phyloP scores from a whole-genome alignment of 768 basidiomycete species.

The Mycena alexandri region DNA sequence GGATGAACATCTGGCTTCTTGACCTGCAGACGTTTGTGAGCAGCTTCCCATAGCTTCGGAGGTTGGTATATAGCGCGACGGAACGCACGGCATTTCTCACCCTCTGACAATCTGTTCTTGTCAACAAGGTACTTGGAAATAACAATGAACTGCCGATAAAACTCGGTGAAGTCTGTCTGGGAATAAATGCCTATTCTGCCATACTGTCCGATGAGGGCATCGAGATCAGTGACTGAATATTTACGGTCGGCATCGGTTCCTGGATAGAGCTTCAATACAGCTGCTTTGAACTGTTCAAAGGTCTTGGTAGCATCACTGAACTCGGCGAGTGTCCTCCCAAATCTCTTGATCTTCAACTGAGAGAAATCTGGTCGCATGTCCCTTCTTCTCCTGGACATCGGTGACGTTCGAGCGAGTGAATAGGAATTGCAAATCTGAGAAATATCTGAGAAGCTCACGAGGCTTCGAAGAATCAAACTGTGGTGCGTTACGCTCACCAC shows the following conservation, averaged over 20 bases:
- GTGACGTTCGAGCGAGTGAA: constrained; percentile 24
- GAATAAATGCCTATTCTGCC: constrained; percentile 34
- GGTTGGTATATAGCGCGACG: constrained; percentile 29
- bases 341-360: constrained; percentile 32
- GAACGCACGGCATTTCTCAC: constrained; percentile 40
- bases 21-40: constrained; percentile 37
- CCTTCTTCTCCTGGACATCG: constrained; percentile 32
- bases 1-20: constrained; percentile 39
- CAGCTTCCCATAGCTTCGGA: background rate
- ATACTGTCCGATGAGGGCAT: constrained; percentile 38
- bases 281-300: constrained; percentile 41
- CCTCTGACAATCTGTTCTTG: constrained; percentile 28
- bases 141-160: constrained; percentile 39
- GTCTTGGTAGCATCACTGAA: constrained; percentile 18
- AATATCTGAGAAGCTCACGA: constrained; percentile 37
- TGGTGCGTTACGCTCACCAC: constrained; percentile 37
- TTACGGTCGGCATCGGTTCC: constrained; percentile 32
- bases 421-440: constrained; percentile 34
- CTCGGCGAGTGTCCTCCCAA: constrained; percentile 36
- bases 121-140: constrained; percentile 37
- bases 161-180: constrained; percentile 34
- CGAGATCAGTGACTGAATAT: constrained; percentile 40
- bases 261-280: constrained; percentile 41
- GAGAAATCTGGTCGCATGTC: constrained; percentile 27
- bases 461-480: constrained; percentile 36